Evolutionary conservation across 371 early-diverging fungal genomes (phyloP).

Genomic region (Circinella umbellata): DNA sequence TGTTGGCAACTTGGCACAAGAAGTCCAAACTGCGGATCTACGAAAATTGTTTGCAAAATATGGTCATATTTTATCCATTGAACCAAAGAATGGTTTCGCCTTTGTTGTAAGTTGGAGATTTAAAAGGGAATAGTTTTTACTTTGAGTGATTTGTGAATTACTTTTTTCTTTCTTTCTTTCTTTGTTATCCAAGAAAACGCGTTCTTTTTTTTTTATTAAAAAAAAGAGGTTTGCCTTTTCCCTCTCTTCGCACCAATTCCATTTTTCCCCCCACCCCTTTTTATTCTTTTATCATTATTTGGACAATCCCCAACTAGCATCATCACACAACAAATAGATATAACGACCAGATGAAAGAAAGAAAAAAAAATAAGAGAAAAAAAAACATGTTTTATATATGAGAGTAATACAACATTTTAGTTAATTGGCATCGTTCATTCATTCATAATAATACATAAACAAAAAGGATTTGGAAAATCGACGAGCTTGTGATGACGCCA

Average conservation of each 20-base stretch:
- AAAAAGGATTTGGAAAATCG: constrained; percentile 4
- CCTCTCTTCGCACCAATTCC: no score
- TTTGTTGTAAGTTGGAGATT: constrained; percentile 7
- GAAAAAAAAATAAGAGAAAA: not conserved
- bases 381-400: not conserved
- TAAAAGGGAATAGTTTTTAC: not conserved
- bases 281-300: no score
- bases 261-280: no score
- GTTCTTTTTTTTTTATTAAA: not conserved
- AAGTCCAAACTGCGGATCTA: not conserved
- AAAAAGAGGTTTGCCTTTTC: no score
- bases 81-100: constrained; percentile 5
- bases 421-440: constrained; percentile 4
- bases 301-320: no score
- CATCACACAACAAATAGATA: no score
- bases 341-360: not conserved
- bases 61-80: constrained; percentile 2
- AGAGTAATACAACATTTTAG: not conserved
- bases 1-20: constrained; percentile 1
- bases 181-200: not conserved
- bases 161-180: constrained; percentile 1
- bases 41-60: constrained; percentile 1
- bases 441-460: not conserved
- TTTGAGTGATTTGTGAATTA: not conserved
- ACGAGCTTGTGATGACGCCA: constrained; percentile 2